These are phyloP conservation scores for Uncinocarpus reesii DNA, from an alignment of 2,329 filamentous ascomycete genomes.

Conservation along the genomic window DNA sequence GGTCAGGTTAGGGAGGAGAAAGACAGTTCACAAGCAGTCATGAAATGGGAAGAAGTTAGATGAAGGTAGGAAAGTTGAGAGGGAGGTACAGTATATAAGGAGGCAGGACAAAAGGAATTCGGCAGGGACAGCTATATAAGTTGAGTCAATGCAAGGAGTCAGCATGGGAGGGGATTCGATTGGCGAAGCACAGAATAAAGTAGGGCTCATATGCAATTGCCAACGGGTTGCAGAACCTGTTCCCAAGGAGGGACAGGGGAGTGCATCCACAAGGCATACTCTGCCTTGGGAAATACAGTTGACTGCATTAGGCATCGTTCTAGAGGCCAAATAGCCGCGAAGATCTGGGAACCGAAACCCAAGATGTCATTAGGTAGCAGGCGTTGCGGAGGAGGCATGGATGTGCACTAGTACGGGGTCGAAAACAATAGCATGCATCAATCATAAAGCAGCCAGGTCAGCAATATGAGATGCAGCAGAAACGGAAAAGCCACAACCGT, in stretches of 20 bases:
- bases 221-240: conserved; percentile 4
- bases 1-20: neutral
- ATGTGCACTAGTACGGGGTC: neutral
- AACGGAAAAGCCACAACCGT: conserved; percentile 6
- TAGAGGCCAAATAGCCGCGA: conserved; percentile 13
- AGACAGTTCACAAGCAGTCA: neutral
- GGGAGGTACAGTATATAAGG: neutral
- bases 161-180: neutral
- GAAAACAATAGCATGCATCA: conserved; percentile 6
- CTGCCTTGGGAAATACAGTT: neutral
- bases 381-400: conserved; percentile 3
- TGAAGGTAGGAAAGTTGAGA: neutral
- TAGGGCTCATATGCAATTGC: conserved; percentile 9
- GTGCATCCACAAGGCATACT: conserved; percentile 4
- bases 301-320: conserved; percentile 12
- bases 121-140: conserved; percentile 6
- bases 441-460: neutral
- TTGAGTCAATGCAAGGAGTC: neutral
- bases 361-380: conserved; percentile 3
- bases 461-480: neutral
- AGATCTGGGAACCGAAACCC: neutral
- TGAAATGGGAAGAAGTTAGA: neutral
- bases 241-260: neutral
- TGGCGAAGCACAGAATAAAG: conserved; percentile 8
- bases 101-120: neutral